Evolutionary conservation across 345 rosid genomes (phyloP).

Genomic region (Euphorbia pulcherrima): DNA sequence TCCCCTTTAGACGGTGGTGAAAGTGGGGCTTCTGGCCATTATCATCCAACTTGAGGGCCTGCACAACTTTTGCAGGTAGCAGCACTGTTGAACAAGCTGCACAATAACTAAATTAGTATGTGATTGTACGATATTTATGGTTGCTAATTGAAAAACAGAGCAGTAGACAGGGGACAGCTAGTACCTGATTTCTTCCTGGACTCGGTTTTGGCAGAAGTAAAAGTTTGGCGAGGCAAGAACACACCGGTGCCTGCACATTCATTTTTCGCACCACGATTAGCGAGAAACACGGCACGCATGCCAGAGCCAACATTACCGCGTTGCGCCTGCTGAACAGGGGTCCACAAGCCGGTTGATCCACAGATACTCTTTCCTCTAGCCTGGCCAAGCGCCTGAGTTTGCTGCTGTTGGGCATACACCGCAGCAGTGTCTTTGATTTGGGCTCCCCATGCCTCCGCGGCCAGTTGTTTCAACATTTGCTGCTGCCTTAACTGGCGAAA

Average conservation of each 20-base stretch:
- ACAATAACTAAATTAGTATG: neutral
- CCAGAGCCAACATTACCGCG: conserved; percentile 35
- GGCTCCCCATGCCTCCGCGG: conserved; percentile 27
- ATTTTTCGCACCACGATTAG: conserved; percentile 38
- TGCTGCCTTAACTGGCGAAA: conserved; percentile 58
- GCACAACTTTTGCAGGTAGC: conserved; percentile 79
- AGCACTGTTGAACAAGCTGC: conserved; percentile 50
- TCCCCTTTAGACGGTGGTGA: conserved; percentile 31
- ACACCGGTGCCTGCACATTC: conserved; percentile 84
- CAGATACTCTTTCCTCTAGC: conserved; percentile 5
- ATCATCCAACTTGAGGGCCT: conserved; percentile 56
- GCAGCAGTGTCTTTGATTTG: conserved; percentile 23
- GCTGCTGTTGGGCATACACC: conserved; percentile 12
- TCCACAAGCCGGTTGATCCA: conserved; percentile 43
- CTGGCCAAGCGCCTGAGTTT: conserved; percentile 5
- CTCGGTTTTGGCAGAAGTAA: conserved; percentile 26
- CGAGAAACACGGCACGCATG: conserved; percentile 59
- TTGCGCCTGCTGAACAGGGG: conserved; percentile 38
- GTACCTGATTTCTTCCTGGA: conserved; percentile 59
- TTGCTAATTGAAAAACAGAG: neutral
- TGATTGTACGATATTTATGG: neutral
- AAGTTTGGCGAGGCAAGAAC: conserved; percentile 65
- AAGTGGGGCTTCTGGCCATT: conserved; percentile 28
- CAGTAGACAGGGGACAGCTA: neutral
- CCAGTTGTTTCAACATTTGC: conserved; percentile 39